A percentile compares a stretch with the other conserved stretches of the same genome.
Conservation (phyloP, 1,284 basidiomycete species). For the Paramarasmius palmivorus region DNA sequence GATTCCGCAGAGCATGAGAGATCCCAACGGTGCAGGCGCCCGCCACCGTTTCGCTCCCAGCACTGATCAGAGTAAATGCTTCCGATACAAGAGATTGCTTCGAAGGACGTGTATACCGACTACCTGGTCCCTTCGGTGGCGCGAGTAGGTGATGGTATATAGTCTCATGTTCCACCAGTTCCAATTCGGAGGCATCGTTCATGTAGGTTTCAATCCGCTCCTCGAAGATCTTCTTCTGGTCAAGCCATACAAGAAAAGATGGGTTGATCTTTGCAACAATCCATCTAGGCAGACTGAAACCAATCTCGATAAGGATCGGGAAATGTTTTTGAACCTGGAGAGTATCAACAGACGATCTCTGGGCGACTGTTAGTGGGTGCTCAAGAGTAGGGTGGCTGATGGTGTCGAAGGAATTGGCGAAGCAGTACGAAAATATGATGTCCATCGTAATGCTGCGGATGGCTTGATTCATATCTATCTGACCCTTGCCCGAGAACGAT, state of each 20-base stretch:
- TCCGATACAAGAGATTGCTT: constrained; percentile 25
- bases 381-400: not conserved
- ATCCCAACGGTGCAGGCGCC: constrained; percentile 25
- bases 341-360: not conserved
- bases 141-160: constrained; percentile 29
- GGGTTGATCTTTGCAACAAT: not conserved
- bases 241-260: not conserved
- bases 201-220: constrained; percentile 33
- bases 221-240: constrained; percentile 21
- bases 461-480: constrained; percentile 12
- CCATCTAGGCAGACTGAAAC: not conserved
- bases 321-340: not conserved
- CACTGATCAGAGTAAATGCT: constrained; percentile 28
- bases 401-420: constrained; percentile 9
- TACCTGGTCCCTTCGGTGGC: constrained; percentile 10
- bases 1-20: constrained; percentile 20
- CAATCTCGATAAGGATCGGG: not conserved
- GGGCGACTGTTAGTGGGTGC: not conserved
- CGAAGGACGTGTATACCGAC: constrained; percentile 2
- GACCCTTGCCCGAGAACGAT: not conserved
- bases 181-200: constrained; percentile 23
- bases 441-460: constrained; percentile 15
- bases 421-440: constrained; percentile 16
- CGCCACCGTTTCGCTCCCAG: constrained; percentile 32
- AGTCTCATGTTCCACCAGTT: constrained; percentile 24